phyloP scores from a whole-genome alignment of 768 basidiomycete genomes.

The Rhizopogon rudus region DNA sequence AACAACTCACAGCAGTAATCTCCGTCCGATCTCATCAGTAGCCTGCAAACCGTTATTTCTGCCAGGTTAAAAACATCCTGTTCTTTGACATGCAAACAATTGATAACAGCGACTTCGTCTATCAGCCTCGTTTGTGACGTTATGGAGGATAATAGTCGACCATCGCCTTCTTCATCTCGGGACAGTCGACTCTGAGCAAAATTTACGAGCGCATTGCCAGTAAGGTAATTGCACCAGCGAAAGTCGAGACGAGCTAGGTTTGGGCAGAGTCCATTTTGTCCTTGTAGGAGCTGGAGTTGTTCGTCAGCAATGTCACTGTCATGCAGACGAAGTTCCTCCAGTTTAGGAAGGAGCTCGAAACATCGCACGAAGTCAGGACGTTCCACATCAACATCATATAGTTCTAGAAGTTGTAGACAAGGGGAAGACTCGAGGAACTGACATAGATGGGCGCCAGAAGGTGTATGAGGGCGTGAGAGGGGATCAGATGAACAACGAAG shows the following conservation, averaged over 20 bases:
- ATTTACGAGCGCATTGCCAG: slow-evolving; percentile 44
- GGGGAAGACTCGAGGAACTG: slow-evolving; percentile 25
- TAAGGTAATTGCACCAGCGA: slow-evolving; percentile 55
- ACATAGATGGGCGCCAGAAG: slow-evolving; percentile 24
- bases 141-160: not conserved
- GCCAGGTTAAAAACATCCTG: slow-evolving; percentile 49
- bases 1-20: slow-evolving; percentile 52
- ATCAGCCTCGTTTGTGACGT: slow-evolving; percentile 25
- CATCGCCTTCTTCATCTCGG: not conserved
- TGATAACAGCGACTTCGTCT: slow-evolving; percentile 44
- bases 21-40: slow-evolving; percentile 34
- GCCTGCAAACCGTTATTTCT: slow-evolving; percentile 39
- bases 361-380: slow-evolving; percentile 31
- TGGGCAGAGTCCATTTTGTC: slow-evolving; percentile 40
- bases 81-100: slow-evolving; percentile 54
- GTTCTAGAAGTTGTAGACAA: slow-evolving; percentile 38
- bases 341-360: slow-evolving; percentile 30
- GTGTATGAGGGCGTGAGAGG: slow-evolving; percentile 21
- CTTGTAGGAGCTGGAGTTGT: slow-evolving; percentile 33
- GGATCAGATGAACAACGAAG: slow-evolving; percentile 34
- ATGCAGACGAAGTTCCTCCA: slow-evolving; percentile 50
- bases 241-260: slow-evolving; percentile 45
- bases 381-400: slow-evolving; percentile 44
- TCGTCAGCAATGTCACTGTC: slow-evolving; percentile 53
- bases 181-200: slow-evolving; percentile 38